Percentiles rank a stretch among this genome's conserved stretches.
These are phyloP conservation scores for Noccaea bulbosa DNA, from an alignment of 345 rosid genomes.

Conservation along the genomic window DNA sequence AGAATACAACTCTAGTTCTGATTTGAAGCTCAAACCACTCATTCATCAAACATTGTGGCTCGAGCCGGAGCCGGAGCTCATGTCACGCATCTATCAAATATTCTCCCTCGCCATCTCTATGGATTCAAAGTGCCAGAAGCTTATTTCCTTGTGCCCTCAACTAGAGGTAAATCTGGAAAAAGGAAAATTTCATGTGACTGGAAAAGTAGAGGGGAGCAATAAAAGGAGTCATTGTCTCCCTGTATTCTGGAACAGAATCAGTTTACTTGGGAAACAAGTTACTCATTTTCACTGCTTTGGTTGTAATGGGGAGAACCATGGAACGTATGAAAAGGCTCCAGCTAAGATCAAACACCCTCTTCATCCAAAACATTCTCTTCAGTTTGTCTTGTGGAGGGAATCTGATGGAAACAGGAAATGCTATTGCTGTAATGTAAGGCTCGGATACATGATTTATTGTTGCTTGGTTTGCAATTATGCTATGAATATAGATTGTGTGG, in stretches of 20 bases:
- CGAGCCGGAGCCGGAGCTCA: neutral
- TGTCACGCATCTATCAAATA: neutral
- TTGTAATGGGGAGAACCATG: neutral
- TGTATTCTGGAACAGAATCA: neutral
- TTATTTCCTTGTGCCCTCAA: neutral
- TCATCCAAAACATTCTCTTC: no score
- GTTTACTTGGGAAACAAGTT: neutral
- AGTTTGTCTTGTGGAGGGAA: no score
- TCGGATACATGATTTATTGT: neutral
- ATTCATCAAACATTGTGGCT: neutral
- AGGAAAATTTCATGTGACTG: neutral
- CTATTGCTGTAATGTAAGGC: neutral
- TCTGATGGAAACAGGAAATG: neutral
- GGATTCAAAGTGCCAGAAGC: neutral
- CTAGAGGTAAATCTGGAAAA: accelerated
- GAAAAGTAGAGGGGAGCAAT: neutral
- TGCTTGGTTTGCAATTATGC: neutral
- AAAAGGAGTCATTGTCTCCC: neutral
- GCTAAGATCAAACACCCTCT: no score
- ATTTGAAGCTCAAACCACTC: neutral
- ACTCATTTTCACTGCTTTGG: neutral
- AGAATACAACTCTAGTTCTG: neutral
- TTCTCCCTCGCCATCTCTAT: neutral
- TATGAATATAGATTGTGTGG: neutral
- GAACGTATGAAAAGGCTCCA: neutral